Base-by-base conservation (phyloP, 768 basidiomycete species). In the Paxillus ammoniavirescens region DNA sequence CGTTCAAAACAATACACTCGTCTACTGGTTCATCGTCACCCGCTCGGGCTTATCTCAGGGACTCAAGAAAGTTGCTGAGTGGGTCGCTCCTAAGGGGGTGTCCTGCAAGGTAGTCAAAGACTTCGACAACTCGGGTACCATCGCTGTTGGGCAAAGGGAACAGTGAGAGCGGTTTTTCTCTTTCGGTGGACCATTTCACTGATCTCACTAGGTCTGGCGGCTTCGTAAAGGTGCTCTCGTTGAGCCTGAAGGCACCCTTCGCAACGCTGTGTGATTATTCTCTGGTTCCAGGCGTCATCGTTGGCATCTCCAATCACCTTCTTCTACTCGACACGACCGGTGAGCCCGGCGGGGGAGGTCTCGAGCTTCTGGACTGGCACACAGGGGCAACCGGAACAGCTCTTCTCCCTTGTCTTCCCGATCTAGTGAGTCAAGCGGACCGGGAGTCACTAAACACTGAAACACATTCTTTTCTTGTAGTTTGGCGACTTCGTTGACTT, bases 361-460 rank as follows among this genome's bases (percentile, higher is more conserved):
- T 68, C n/a, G 66, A 70, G 36, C 57, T 68, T 14, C 54, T 68
- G 9, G 57, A 68, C 44, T 68, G 66, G 68, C 61, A 40, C n/a
- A 61, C 59, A 3, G 56, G 47, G 18, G 64, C 61, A 18, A 55
- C 59, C 0, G 66, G 66, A 13, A 60, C 61, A 8, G 66, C 56
- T 1, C 49, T 68, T n/a, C 64, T 70, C 21, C 55, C 68, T 15
- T 31, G 52, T 40, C 5, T 60, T 8, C 50, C 54, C 13, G 58
- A 69, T 41, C 45, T 66, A 48, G 66, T 63, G 46, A 57, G 66
- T 51, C 3, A 5, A 46, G 9, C 49, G 36, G 40, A 17, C 18
- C 33, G 10, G 17, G 14, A 23, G 42, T 42, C 47, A 28, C n/a
- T 8, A 28, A 26, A 42, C 18, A 42, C 12, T 42, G n/a, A 37